A percentile compares a stretch with the other conserved stretches of the same genome.
Conservation (phyloP, 176 grass and related monocot species). For the Oryza rufipogon region DNA sequence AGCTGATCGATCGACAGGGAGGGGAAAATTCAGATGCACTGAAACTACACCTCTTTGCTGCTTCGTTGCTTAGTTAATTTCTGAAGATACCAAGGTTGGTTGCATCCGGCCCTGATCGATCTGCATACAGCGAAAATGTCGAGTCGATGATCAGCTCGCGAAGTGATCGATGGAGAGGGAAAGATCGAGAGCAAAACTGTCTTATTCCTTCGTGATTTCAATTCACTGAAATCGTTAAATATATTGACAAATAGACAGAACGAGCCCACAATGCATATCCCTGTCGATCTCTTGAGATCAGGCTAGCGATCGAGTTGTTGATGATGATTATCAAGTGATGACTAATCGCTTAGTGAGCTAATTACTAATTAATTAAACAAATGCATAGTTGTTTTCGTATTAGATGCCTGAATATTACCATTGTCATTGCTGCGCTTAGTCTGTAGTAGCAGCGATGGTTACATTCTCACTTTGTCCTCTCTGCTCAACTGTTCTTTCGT, state of each 20-base stretch:
- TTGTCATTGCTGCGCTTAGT: constrained; percentile 39
- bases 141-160: not conserved
- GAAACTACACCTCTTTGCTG: not conserved
- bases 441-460: not conserved
- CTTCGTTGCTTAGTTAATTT: not conserved
- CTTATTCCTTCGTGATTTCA: constrained; percentile 11
- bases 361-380: not conserved
- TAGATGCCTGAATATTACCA: constrained; percentile 28
- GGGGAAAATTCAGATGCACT: not conserved
- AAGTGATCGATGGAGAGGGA: constrained; percentile 8
- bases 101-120: not conserved
- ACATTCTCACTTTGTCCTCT: constrained; percentile 30
- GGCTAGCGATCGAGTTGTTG: constrained; percentile 9
- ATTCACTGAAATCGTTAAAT: constrained; percentile 17
- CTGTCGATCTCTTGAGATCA: constrained; percentile 28
- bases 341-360: constrained; percentile 30
- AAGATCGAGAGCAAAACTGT: not conserved
- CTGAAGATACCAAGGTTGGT: not conserved
- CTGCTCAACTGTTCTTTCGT: constrained; percentile 18
- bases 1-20: constrained; percentile 20
- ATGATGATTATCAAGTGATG: not conserved
- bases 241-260: not conserved
- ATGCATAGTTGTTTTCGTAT: constrained; percentile 30
- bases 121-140: constrained; percentile 20
- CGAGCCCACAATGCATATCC: constrained; percentile 8